Percentiles rank a stretch among this genome's conserved stretches.
Evolutionary conservation across 2,329 filamentous ascomycete species (phyloP).

Genomic region (Pseudogymnoascus sp.): DNA sequence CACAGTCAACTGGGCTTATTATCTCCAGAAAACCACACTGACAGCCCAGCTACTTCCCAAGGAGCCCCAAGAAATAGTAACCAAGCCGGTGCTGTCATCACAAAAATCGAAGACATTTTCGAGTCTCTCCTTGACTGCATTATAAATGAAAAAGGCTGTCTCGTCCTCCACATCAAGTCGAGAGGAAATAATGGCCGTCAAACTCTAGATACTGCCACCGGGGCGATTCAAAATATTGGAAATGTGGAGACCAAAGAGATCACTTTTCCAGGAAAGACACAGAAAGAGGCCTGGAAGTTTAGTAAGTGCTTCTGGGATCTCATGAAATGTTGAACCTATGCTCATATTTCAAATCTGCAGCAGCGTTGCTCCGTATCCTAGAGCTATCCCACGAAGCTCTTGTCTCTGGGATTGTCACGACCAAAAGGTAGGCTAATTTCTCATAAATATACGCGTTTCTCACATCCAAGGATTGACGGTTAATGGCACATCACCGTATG

Average conservation of each 20-base stretch:
- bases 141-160: conserved; percentile 32
- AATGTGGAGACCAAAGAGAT: conserved; percentile 14
- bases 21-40: background rate
- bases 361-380: conserved; percentile 49
- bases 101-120: conserved; percentile 48
- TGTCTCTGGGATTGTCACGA: conserved; percentile 44
- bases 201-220: background rate
- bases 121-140: conserved; percentile 43
- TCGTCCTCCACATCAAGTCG: conserved; percentile 42
- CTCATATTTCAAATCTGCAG: conserved; percentile 29
- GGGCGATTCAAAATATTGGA: background rate
- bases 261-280: conserved; percentile 41
- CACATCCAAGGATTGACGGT: background rate
- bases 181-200: conserved; percentile 16
- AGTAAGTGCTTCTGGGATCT: conserved; percentile 30
- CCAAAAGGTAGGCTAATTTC: conserved; percentile 46
- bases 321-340: conserved; percentile 11
- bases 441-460: background rate
- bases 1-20: background rate
- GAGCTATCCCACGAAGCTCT: conserved; percentile 53
- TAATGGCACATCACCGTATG: background rate
- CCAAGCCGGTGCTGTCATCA: conserved; percentile 32
- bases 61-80: background rate
- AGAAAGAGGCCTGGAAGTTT: conserved; percentile 43
- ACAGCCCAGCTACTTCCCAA: background rate